A percentile compares a stretch with the other conserved stretches of the same genome.
These are phyloP conservation scores for Bonnemaisonia californica DNA, from an alignment of 31 red algal genomes.

Conservation along the genomic window DNA sequence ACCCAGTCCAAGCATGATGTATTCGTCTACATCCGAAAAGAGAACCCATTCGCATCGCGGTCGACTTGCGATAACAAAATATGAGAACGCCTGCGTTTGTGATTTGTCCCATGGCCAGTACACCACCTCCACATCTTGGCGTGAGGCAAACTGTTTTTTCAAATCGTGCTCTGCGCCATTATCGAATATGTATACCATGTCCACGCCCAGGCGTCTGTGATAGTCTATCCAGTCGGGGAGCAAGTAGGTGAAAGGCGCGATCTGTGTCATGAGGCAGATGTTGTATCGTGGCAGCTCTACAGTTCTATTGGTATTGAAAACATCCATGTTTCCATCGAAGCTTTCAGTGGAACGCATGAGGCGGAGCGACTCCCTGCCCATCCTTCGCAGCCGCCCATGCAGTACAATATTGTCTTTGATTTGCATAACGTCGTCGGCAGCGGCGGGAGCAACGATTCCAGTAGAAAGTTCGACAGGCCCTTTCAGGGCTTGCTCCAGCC, in stretches of 20 bases:
- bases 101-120: slow-evolving; percentile 56
- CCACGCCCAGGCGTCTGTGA: slow-evolving; percentile 42
- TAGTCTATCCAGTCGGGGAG: slow-evolving; percentile 37
- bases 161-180: slow-evolving; percentile 43
- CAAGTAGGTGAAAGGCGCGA: slow-evolving; percentile 20
- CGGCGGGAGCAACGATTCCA: slow-evolving; percentile 11
- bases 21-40: slow-evolving; percentile 58
- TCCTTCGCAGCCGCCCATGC: neutral
- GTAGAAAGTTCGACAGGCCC: slow-evolving; percentile 16
- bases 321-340: slow-evolving; percentile 6
- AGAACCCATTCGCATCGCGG: slow-evolving; percentile 54
- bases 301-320: slow-evolving; percentile 6
- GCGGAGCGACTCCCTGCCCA: neutral
- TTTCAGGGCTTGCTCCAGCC: slow-evolving; percentile 8
- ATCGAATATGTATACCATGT: slow-evolving; percentile 49
- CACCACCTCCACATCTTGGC: slow-evolving; percentile 50
- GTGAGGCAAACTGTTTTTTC: neutral
- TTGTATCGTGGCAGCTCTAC: slow-evolving; percentile 30
- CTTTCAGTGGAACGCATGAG: slow-evolving; percentile 19
- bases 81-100: slow-evolving; percentile 31
- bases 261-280: slow-evolving; percentile 47
- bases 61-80: slow-evolving; percentile 22
- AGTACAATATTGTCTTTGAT: neutral
- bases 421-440: slow-evolving; percentile 25
- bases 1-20: slow-evolving; percentile 43